Conservation (phyloP, 2,329 filamentous ascomycete genomes). For the Aquanectria penicillioides region DNA sequence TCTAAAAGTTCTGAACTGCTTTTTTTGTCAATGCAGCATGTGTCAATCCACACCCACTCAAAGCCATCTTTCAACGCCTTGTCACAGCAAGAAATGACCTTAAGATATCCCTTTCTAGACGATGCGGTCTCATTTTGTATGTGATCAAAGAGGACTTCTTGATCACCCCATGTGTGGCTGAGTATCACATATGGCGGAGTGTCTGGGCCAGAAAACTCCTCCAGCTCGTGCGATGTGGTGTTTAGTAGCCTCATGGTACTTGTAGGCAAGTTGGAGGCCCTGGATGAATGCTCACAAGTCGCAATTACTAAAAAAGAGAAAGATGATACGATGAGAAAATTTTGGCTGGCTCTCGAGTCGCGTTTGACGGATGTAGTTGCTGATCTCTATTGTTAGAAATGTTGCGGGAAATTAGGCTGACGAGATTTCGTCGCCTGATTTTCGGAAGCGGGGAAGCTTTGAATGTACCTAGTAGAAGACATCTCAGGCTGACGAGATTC, state of each 20-base stretch:
- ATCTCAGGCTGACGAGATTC: no score
- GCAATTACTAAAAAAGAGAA: no score
- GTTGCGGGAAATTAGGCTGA: no score
- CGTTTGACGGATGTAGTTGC: no score
- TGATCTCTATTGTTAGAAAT: no score
- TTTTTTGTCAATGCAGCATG: constrained; percentile 22
- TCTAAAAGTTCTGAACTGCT: constrained; percentile 20
- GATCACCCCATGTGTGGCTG: constrained; percentile 16
- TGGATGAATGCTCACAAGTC: no score
- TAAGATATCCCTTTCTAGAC: constrained; percentile 1
- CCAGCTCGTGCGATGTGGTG: background rate
- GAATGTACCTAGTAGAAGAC: no score
- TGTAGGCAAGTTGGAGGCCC: no score
- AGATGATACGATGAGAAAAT: no score
- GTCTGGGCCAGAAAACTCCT: background rate
- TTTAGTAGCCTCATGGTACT: background rate
- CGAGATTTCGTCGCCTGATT: no score
- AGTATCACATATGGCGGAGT: constrained; percentile 7
- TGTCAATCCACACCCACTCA: constrained; percentile 20
- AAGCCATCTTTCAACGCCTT: background rate
- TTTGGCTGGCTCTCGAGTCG: no score
- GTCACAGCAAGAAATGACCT: background rate
- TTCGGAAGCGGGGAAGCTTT: no score
- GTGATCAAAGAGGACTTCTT: constrained; percentile 7
- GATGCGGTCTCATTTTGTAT: background rate